Evolutionary conservation across 2,329 filamentous ascomycete species (phyloP).

Genomic region (Fusarium agapanthi): DNA sequence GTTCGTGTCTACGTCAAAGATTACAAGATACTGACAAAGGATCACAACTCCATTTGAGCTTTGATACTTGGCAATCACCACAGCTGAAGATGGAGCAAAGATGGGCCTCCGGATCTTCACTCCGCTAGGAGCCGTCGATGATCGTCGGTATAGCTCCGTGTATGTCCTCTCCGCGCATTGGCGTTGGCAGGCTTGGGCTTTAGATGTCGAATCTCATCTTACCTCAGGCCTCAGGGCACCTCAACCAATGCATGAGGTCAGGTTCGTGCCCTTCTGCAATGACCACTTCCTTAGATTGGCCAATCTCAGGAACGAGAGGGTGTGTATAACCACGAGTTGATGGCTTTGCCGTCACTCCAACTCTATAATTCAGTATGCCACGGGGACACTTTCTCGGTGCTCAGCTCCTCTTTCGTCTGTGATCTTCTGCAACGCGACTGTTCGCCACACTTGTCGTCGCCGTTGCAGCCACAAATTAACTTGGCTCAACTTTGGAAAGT

Average conservation of each 20-base stretch:
- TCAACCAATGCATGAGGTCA: conserved; percentile 29
- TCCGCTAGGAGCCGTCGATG: conserved; percentile 34
- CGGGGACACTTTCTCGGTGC: conserved; percentile 31
- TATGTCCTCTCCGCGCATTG: conserved; percentile 8
- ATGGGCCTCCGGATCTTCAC: conserved; percentile 33
- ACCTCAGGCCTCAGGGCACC: conserved; percentile 2
- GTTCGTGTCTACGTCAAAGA: conserved; percentile 19
- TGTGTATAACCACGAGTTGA: conserved; percentile 30
- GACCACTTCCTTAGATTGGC: conserved; percentile 27
- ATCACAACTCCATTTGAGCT: not conserved
- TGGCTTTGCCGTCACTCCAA: conserved; percentile 36
- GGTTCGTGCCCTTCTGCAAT: conserved; percentile 29
- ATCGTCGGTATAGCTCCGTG: conserved; percentile 33
- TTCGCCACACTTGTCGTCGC: conserved; percentile 31
- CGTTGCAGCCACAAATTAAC: conserved; percentile 31
- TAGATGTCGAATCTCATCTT: conserved; percentile 17
- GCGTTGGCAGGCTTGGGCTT: not conserved
- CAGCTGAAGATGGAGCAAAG: not conserved
- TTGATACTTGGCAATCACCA: not conserved
- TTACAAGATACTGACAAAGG: not conserved
- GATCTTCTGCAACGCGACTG: conserved; percentile 21
- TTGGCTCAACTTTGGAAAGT: not conserved
- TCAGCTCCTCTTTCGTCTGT: conserved; percentile 10
- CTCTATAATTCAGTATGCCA: conserved; percentile 26
- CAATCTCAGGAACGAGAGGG: conserved; percentile 7